phyloP scores from a whole-genome alignment of 495 filamentous ascomycete genomes.

The Hypoxylon perforatum region DNA sequence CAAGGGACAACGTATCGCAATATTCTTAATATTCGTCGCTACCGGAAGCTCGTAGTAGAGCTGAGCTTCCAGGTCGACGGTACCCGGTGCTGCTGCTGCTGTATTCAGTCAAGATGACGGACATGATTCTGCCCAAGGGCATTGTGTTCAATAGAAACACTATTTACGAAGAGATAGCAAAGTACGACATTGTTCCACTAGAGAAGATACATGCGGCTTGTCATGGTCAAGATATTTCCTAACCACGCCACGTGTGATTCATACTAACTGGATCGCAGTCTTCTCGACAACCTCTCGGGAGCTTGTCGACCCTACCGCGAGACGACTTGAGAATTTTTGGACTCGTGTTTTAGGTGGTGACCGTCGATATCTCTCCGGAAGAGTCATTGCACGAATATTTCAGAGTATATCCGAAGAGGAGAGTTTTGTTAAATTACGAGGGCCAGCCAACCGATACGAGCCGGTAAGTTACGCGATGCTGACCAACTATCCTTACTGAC shows the following conservation, averaged over 20 bases:
- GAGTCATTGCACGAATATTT: constrained; percentile 59
- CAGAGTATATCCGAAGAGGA: constrained; percentile 60
- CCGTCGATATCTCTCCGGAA: constrained; percentile 56
- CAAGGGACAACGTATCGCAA: constrained; percentile 34
- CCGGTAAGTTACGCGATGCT: constrained; percentile 47
- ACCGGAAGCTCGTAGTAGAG: constrained; percentile 32
- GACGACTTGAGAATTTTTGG: constrained; percentile 67
- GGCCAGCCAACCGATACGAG: constrained; percentile 57
- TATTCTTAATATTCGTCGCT: constrained; percentile 36
- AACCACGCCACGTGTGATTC: constrained; percentile 20
- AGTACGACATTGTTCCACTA: constrained; percentile 57
- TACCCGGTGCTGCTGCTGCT: constrained; percentile 18
- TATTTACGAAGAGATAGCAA: constrained; percentile 59
- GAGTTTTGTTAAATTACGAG: constrained; percentile 59
- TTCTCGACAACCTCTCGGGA: constrained; percentile 63
- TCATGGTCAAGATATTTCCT: constrained; percentile 56
- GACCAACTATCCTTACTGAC: constrained; percentile 19
- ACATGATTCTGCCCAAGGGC: constrained; percentile 58
- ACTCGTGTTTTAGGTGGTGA: constrained; percentile 67
- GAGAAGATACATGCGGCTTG: constrained; percentile 62
- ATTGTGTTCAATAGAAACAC: constrained; percentile 58
- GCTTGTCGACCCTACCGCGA: constrained; percentile 62
- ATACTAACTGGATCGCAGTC: constrained; percentile 48
- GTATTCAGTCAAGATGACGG: constrained; percentile 43
- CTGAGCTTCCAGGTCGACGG: constrained; percentile 42